Base-by-base conservation (phyloP, 1,284 basidiomycete species). In the Pyrrhoderma noxium region DNA sequence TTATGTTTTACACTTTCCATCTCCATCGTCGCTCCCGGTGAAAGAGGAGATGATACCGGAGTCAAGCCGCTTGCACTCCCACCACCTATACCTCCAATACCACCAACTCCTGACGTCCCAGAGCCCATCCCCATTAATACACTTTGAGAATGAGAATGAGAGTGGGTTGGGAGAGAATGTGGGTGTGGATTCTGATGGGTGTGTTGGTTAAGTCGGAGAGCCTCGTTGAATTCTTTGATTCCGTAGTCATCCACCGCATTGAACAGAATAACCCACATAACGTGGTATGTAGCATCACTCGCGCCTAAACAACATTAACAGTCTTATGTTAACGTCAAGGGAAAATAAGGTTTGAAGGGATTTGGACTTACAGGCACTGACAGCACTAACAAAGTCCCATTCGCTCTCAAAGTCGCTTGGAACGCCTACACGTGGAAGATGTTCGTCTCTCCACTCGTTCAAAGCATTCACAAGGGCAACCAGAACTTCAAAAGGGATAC, bases 301-400 rank as follows among this genome's bases (percentile, higher is more conserved):
- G 86, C 82, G 60, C 89, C 88, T 72, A 19, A 31, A 31, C 27
- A 31, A 5, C 11, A 31, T 31, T 31, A 31, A 5, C 27, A 11
- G 5, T 31, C 27, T n/a, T n/a, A 31, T 31, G 5, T 11, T 5
- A 11, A 31, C 11, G 5, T 31, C 27, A 31, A 31, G 11, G 11
- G 27, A 11, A 31, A 11, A 31, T 31, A 31, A 11, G 27, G 11
- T 11, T 5, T 31, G 5, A 11, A 31, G 11, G 27, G 11, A 5
- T 31, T 5, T 5, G 27, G 27, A 71, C 82, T 61, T 61, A 88
- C 79, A 82, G 2, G 82, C 80, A 34, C 77, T 78, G 23, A 87
- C 80, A 1, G 81, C 91, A 41, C 86, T 85, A 34, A 92, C 81
- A 61, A 95, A 96, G 61, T 93, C 89, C 92, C 93, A 94, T 54